A percentile compares a stretch with the other conserved stretches of the same genome.
Evolutionary conservation across 164 flowering plant genomes (phyloP).

Genomic region (Vitis amurensis): DNA sequence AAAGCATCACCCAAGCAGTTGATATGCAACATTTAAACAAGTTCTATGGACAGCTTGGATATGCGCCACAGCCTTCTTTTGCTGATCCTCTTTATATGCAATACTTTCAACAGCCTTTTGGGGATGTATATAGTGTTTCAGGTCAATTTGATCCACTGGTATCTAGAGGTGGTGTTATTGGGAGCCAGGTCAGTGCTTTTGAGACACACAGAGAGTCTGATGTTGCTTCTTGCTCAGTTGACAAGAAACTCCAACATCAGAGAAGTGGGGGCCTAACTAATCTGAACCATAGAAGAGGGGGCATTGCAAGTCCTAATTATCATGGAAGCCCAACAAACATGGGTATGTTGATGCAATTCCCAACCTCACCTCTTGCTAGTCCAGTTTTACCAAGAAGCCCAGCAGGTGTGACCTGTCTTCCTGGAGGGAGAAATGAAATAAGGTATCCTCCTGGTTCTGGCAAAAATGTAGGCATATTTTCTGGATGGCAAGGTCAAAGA

Average conservation of each 20-base stretch:
- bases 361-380: conserved; percentile 61
- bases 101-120: conserved; percentile 56
- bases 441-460: conserved; percentile 44
- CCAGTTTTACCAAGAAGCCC: conserved; percentile 71
- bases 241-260: conserved; percentile 40
- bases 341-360: conserved; percentile 56
- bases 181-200: conserved; percentile 28
- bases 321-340: conserved; percentile 53
- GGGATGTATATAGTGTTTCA: conserved; percentile 43
- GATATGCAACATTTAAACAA: conserved; percentile 51
- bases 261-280: conserved; percentile 31
- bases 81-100: conserved; percentile 61
- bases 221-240: conserved; percentile 32
- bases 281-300: conserved; percentile 42
- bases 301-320: conserved; percentile 31
- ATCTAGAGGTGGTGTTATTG: conserved; percentile 24
- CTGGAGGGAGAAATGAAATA: conserved; percentile 52
- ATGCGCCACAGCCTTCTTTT: conserved; percentile 53
- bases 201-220: conserved; percentile 14
- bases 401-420: conserved; percentile 32
- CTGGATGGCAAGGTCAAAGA: conserved; percentile 73
- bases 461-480: conserved; percentile 45
- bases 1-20: conserved; percentile 26
- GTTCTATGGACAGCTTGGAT: conserved; percentile 65
- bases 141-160: conserved; percentile 40